These are phyloP conservation scores for Cyberlindnera euphorbiiphila DNA, from an alignment of 805 yeast genomes.

Conservation along the genomic window DNA sequence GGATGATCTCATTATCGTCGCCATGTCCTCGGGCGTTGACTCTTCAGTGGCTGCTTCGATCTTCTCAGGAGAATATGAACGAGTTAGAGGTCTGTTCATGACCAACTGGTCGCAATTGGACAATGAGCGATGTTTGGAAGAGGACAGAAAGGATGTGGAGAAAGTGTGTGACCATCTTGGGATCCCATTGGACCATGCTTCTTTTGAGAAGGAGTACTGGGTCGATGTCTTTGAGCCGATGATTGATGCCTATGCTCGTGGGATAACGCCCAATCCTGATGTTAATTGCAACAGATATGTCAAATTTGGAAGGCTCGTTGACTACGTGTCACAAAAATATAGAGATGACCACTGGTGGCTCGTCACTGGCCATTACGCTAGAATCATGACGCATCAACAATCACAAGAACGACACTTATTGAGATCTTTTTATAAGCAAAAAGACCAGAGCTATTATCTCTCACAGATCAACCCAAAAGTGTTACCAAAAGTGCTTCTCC, in stretches of 20 bases:
- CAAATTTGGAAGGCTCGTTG: slow-evolving; percentile 78
- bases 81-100: slow-evolving; percentile 86
- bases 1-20: slow-evolving; percentile 67
- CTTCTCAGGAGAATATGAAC: slow-evolving; percentile 47
- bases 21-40: slow-evolving; percentile 97
- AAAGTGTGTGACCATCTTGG: slow-evolving; percentile 53
- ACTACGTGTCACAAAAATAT: slow-evolving; percentile 43
- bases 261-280: slow-evolving; percentile 94
- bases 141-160: slow-evolving; percentile 85
- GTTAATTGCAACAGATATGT: slow-evolving; percentile 80
- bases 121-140: slow-evolving; percentile 68
- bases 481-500: slow-evolving; percentile 57
- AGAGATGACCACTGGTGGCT: slow-evolving; percentile 61
- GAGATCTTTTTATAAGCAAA: slow-evolving; percentile 52
- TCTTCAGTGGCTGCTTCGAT: slow-evolving; percentile 83
- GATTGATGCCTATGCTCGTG: slow-evolving; percentile 66
- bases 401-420: slow-evolving; percentile 43
- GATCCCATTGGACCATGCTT: slow-evolving; percentile 71
- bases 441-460: slow-evolving; percentile 91
- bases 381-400: slow-evolving; percentile 38
- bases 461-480: slow-evolving; percentile 55
- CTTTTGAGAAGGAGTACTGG: slow-evolving; percentile 93
- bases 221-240: slow-evolving; percentile 87
- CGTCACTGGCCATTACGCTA: slow-evolving; percentile 83
- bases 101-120: slow-evolving; percentile 55